Evolutionary conservation across 768 basidiomycete species (phyloP).

Genomic region (Pleurotus djamor): DNA sequence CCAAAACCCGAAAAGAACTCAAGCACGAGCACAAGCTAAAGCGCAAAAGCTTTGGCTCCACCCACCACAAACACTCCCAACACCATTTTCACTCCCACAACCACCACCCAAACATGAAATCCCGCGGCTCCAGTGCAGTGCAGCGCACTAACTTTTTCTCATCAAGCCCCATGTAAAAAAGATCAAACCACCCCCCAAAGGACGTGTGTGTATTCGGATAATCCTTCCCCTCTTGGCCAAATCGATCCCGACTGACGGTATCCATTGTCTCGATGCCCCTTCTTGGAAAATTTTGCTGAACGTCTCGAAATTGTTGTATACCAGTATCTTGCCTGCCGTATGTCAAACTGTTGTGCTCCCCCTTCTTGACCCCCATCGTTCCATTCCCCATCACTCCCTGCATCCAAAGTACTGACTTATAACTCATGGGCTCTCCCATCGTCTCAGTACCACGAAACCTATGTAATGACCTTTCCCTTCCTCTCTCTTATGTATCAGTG

Average conservation of each 20-base stretch:
- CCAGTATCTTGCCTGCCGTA: not conserved
- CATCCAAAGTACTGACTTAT: not conserved
- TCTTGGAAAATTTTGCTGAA: not conserved
- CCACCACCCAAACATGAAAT: slow-evolving; percentile 66
- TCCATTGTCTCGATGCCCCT: not conserved
- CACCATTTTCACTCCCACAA: slow-evolving; percentile 54
- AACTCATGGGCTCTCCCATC: not conserved
- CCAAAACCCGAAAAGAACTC: slow-evolving; percentile 61
- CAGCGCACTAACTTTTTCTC: slow-evolving; percentile 42
- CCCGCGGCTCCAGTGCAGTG: slow-evolving; percentile 49
- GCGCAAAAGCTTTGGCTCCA: slow-evolving; percentile 50
- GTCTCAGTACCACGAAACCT: not conserved
- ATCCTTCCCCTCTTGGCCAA: not conserved
- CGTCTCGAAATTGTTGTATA: slow-evolving; percentile 3
- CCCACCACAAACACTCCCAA: slow-evolving; percentile 39
- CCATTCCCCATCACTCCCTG: not conserved
- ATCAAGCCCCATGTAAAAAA: slow-evolving; percentile 11
- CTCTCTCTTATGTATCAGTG: slow-evolving; percentile 1
- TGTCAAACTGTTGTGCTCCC: not conserved
- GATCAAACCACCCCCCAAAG: not conserved
- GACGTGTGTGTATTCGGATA: not conserved
- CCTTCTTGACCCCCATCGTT: not conserved
- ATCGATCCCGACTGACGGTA: not conserved
- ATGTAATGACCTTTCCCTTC: not conserved
- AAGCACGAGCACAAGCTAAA: slow-evolving; percentile 69